Conservation (phyloP, 176 grass and related monocot species). For the Poa annua region DNA sequence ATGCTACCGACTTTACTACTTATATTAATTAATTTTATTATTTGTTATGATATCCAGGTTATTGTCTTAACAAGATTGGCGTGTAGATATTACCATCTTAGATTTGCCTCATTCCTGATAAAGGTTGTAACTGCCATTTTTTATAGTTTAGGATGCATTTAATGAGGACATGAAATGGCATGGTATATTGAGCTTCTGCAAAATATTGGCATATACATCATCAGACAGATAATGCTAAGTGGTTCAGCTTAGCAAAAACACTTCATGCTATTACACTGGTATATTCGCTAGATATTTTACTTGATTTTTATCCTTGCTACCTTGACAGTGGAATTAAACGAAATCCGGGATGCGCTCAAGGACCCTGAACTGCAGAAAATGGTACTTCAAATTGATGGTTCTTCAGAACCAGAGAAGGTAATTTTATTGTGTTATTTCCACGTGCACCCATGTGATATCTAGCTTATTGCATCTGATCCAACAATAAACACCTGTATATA, state of each 20-base stretch:
- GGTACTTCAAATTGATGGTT: constrained; percentile 65
- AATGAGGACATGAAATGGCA: constrained; percentile 15
- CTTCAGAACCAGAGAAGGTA: constrained; percentile 76
- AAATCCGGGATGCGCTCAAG: constrained; percentile 65
- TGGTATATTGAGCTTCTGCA: background rate
- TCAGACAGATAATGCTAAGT: constrained; percentile 8
- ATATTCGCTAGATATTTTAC: constrained; percentile 1
- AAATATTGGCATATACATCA: background rate
- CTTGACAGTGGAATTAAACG: constrained; percentile 53
- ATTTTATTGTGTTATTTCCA: constrained; percentile 31
- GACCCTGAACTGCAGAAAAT: constrained; percentile 58
- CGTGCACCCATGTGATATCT: background rate
- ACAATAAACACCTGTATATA: constrained; percentile 13
- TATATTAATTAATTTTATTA: constrained; percentile 2
- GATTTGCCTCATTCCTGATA: background rate
- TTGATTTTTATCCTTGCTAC: constrained; percentile 39
- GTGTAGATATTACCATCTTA: constrained; percentile 23
- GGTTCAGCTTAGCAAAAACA: constrained; percentile 14
- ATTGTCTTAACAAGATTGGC: constrained; percentile 15
- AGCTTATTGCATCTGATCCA: constrained; percentile 5
- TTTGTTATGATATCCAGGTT: constrained; percentile 17
- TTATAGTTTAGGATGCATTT: constrained; percentile 1
- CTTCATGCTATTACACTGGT: constrained; percentile 7
- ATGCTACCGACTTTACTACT: constrained; percentile 23
- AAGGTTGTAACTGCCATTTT: background rate